A percentile compares a stretch with the other conserved stretches of the same genome.
Conservation (phyloP, 352 stramenopile species). For the Phytopythium cucurbitacearum region DNA sequence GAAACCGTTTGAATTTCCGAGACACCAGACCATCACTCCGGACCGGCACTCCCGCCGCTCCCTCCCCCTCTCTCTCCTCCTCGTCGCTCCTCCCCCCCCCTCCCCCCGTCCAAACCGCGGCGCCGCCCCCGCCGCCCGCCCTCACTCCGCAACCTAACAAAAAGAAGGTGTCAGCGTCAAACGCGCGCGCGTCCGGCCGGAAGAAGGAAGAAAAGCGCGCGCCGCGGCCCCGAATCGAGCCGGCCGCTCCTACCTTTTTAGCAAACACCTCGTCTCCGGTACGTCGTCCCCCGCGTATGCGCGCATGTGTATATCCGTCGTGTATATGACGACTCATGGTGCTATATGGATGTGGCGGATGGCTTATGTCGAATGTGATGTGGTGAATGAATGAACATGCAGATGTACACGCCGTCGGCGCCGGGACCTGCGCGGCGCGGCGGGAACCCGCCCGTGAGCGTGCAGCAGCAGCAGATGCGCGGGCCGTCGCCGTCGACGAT, state of each 20-base stretch:
- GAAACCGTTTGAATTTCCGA: constrained; percentile 9
- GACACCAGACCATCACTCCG: constrained; percentile 8
- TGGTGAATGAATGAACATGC: neutral
- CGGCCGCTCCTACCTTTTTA: no score
- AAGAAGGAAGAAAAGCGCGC: neutral
- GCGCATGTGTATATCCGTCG: no score
- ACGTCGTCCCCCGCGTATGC: no score
- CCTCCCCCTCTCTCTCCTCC: constrained; percentile 17
- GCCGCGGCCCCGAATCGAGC: no score
- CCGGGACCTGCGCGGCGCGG: constrained; percentile 52
- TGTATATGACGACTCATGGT: no score
- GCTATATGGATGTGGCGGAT: no score
- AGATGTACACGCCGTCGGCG: constrained; percentile 70
- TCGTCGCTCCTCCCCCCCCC: constrained; percentile 18
- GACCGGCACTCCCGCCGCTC: constrained; percentile 13
- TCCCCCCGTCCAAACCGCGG: constrained; percentile 14
- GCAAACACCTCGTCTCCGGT: no score
- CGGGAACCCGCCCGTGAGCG: constrained; percentile 59
- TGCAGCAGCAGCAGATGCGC: constrained; percentile 55
- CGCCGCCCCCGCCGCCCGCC: constrained; percentile 4
- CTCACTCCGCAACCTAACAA: constrained; percentile 6
- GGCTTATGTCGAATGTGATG: no score
- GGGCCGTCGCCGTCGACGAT: constrained; percentile 43
- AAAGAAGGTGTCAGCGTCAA: neutral
- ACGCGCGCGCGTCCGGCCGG: neutral